Evolutionary conservation across 495 filamentous ascomycete species (phyloP), one percentile per base, ranked within the genome.

Genomic region (Choiromyces venosus): DNA sequence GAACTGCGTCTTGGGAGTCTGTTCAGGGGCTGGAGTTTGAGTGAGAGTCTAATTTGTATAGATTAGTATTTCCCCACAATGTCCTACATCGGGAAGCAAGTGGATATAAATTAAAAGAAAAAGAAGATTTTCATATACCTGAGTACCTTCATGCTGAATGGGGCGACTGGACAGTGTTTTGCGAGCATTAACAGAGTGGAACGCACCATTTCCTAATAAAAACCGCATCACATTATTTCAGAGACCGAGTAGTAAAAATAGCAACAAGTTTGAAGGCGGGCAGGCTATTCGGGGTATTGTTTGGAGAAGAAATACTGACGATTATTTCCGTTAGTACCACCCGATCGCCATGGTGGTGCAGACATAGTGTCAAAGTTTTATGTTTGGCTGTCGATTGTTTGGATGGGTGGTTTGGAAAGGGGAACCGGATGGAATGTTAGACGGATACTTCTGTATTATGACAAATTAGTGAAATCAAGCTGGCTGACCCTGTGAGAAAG

Each of bases 1-100:
- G 29, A 81, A 81, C 56, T 76, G 76, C 66, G 79, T 81, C 74
- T 79, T 79, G 36, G 75, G 76, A 39, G 69, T 70, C 37, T 77
- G 74, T 21, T 74, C 69, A 52, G 75, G 40, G 40, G 69, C 5
- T 19, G 75, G 61, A 40, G 74, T 65, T 73, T 77, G 75, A 37
- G 61, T 77, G 56, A 72, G 73, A 21, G 75, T 68, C 46, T 56
- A 25, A 56, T 56, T 56, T 33, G 25, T 8, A 33, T 16, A 61
- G 1, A 61, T 56, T 56, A 56, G n/a, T 4, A 56, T 56, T 56
- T 56, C 3, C 33, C 25, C 8, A 8, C 52, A 12, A 61, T 29
- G 25, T 33, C 33, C 52, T 61, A 61, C 25, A 33, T 4, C 52
- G 16, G 33, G 18, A 29, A 33, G 52, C 4, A 33, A 61, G 52